Evolutionary conservation across 202 grass and related monocot genomes (phyloP), one percentile per base, ranked within the genome.

Genomic region (Panicum hallii): DNA sequence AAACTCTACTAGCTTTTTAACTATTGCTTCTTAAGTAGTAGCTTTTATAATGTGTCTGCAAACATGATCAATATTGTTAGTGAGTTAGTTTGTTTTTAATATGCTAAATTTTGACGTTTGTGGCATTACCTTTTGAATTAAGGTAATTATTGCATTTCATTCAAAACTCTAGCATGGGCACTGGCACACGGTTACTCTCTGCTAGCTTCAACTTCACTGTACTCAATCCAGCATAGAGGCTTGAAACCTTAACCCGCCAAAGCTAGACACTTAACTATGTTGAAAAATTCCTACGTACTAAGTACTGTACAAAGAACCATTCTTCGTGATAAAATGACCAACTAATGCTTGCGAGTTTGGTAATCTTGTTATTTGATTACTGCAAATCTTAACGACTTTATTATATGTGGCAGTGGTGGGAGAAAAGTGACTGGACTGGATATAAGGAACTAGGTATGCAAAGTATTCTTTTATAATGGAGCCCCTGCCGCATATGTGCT

Each of bases 381-480:
- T 77, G 61, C 55, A 77, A 50, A 77, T 77, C 55, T 84, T n/a
- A 43, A 56, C 43, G 40, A 68, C 12, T 79, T 70, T 88, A 44
- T 83, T 92, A 56, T 94, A 11, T 88, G 61, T 87, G 75, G 57
- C 91, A 99, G 97, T 99, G 97, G 97, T 96, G 93, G 97, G 97
- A 99, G 84, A 96, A 96, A 80, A 92, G 93, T 91, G 93, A 99
- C 63, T 99, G 97, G 97, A 99, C 91, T 79, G 97, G 97, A 83
- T 94, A 96, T 83, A 99, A 99, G 82, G 97, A 99, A 79, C 75
- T 99, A 91, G 97, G 97, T 99, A 89, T 49, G 83, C 46, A 70
- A 42, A 36, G 5, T 64, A 43, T 79, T 86, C 67, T 88, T 83
- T 83, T 79, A 73, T 68, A 16, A 42, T 68, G 82, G 47, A 67